Percentiles rank a stretch among this genome's conserved stretches.
Conservation (phyloP, 441 rosid species). For the Raphanus hybrid region DNA sequence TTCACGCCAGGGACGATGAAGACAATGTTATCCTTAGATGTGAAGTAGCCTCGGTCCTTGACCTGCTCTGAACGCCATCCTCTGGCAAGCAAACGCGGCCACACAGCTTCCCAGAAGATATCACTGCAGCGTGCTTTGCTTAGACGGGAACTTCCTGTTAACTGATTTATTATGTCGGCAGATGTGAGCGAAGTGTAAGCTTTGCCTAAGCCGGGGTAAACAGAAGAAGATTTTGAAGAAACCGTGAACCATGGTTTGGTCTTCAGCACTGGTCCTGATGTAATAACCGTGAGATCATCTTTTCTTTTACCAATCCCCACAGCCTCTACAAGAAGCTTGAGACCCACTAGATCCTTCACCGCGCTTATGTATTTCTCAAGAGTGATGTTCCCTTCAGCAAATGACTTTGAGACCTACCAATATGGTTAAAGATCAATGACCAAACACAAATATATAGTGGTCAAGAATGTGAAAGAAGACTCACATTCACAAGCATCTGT, state of each 20-base stretch:
- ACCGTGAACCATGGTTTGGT: conserved; percentile 47
- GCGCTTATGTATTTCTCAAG: conserved; percentile 54
- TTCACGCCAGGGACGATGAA: conserved; percentile 73
- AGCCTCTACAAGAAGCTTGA: conserved; percentile 62
- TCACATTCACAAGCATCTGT: conserved; percentile 50
- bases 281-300: conserved; percentile 67
- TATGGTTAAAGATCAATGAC: conserved; percentile 31
- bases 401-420: conserved; percentile 66
- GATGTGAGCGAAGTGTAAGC: conserved; percentile 65
- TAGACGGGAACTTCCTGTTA: conserved; percentile 67
- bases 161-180: conserved; percentile 57
- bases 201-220: conserved; percentile 42
- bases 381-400: conserved; percentile 57
- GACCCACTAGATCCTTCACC: conserved; percentile 59
- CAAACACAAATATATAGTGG: conserved; percentile 42
- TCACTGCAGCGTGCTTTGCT: conserved; percentile 77
- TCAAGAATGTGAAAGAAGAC: conserved; percentile 28
- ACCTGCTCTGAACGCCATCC: conserved; percentile 87
- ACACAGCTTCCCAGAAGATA: conserved; percentile 86
- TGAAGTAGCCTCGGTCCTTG: conserved; percentile 43
- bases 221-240: conserved; percentile 42
- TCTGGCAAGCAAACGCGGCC: conserved; percentile 80
- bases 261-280: conserved; percentile 51
- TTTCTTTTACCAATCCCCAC: conserved; percentile 77
- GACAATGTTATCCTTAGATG: conserved; percentile 55